Conservation (phyloP, 2,329 filamentous ascomycete genomes). For the Cordyceps pruinosa region DNA sequence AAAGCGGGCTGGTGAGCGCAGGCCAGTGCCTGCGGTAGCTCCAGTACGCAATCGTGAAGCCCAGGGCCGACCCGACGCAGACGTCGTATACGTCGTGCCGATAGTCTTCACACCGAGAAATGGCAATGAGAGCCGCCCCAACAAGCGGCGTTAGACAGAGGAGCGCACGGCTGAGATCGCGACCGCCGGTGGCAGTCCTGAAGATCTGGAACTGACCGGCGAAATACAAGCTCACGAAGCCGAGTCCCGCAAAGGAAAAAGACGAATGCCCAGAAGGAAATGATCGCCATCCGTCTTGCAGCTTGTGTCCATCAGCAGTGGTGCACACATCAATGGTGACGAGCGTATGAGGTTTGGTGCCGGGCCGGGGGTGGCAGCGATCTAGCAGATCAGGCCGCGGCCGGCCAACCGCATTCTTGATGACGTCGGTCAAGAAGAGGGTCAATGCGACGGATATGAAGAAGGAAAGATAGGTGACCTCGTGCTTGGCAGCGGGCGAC, state of each 20-base stretch:
- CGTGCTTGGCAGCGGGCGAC: constrained; percentile 68
- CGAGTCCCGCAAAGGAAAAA: constrained; percentile 72
- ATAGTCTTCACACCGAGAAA: constrained; percentile 63
- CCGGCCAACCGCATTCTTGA: constrained; percentile 82
- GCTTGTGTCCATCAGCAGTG: constrained; percentile 56
- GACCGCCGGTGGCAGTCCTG: constrained; percentile 34
- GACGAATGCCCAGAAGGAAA: constrained; percentile 77
- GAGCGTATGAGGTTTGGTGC: constrained; percentile 42
- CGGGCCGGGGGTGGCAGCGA: constrained; percentile 66
- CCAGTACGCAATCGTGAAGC: constrained; percentile 55
- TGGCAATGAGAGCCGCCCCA: constrained; percentile 60
- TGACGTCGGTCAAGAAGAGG: constrained; percentile 75
- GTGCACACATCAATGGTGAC: constrained; percentile 68
- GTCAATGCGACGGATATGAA: constrained; percentile 70
- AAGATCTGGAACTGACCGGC: constrained; percentile 60
- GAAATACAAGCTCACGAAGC: constrained; percentile 65
- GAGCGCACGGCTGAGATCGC: constrained; percentile 50
- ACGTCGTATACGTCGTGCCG: constrained; percentile 67
- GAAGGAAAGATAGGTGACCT: constrained; percentile 78
- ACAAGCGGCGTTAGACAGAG: constrained; percentile 53
- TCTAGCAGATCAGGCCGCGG: constrained; percentile 58
- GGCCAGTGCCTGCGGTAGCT: constrained; percentile 62
- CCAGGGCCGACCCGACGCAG: constrained; percentile 52
- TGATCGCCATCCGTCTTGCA: constrained; percentile 79
- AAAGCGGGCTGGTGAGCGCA: constrained; percentile 41